Evolutionary conservation across 169 alveolate genomes (phyloP), one percentile per base, ranked within the genome.

Genomic region (Eimeria zaria): DNA sequence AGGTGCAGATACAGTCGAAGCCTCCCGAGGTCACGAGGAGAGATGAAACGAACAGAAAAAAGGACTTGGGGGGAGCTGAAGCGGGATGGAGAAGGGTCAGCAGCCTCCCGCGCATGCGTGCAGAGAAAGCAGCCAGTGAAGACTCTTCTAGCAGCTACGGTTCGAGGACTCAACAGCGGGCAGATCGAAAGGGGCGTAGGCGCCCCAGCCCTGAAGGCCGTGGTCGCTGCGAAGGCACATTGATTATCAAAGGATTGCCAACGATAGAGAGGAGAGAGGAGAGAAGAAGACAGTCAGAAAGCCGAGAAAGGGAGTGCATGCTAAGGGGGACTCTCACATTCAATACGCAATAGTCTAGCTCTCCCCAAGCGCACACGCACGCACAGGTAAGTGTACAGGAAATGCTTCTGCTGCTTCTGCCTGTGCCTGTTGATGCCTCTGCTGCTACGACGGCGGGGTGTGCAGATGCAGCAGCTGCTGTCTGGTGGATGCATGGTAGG

Each of bases 221-320:
- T 5, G 93, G 93, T 46, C 93, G 80, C n/a, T 85, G 80, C 62
- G 81, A 85, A 36, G 93, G 93, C 12, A 60, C 80, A 18, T 48
- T 85, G 58, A 85, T 62, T 33, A 85, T 85, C 71, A 85, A 85
- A 46, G 93, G 93, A 39, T 81, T 85, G 48, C 93, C 93, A 24
- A 0, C n/a, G 33, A 18, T 55, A 20, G 90, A 81, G 71, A 81
- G 48, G 2, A 60, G 81, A 8, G 64, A 60, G 18, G 93, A 85
- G 11, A 36, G 55, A n/a, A 85, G 81, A 46, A n/a, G 93, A 4
- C 64, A 60, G 5, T 20, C 80, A 33, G 81, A 85, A 12, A n/a
- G 74, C 81, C 16, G 80, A n/a, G 93, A 85, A 2, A 58, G 93
- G 62, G 80, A 41, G 12, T 85, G 93, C 64, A 39, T 60, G 93